Conservation (phyloP, 2,329 filamentous ascomycete species). For the Furcasterigmium furcatum region DNA sequence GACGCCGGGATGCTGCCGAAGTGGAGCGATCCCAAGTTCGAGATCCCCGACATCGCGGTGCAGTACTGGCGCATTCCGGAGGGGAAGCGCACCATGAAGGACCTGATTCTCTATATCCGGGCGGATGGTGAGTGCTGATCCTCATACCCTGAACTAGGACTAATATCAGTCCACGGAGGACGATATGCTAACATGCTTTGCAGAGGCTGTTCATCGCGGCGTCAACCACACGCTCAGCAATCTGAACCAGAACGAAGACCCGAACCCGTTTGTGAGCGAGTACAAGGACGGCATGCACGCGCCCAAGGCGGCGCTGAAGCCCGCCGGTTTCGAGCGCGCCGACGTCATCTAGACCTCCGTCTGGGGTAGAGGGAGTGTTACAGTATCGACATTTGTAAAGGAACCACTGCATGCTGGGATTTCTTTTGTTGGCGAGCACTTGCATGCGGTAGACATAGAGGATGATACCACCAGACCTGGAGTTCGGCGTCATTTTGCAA, state of each 20-base stretch:
- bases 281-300: slow-evolving; percentile 68
- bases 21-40: slow-evolving; percentile 68
- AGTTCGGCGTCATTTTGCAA: background rate
- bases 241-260: slow-evolving; percentile 78
- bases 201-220: slow-evolving; percentile 82
- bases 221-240: slow-evolving; percentile 96
- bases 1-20: slow-evolving; percentile 79
- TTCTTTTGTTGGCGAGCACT: background rate
- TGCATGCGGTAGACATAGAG: background rate
- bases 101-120: slow-evolving; percentile 83
- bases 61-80: slow-evolving; percentile 95
- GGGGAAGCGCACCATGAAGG: slow-evolving; percentile 75
- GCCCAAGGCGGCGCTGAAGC: slow-evolving; percentile 64
- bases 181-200: too few relatives aligned
- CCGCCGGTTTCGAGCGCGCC: slow-evolving; percentile 76
- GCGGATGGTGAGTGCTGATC: slow-evolving; percentile 48
- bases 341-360: slow-evolving; percentile 62
- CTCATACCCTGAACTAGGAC: too few relatives aligned
- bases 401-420: background rate
- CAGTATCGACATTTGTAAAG: too few relatives aligned
- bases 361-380: background rate
- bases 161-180: too few relatives aligned
- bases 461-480: slow-evolving; percentile 2
- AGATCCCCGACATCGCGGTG: slow-evolving; percentile 84
- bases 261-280: slow-evolving; percentile 85